These are phyloP conservation scores for Priceomyces fermenticarens DNA, from an alignment of 805 yeast species.

Conservation along the genomic window DNA sequence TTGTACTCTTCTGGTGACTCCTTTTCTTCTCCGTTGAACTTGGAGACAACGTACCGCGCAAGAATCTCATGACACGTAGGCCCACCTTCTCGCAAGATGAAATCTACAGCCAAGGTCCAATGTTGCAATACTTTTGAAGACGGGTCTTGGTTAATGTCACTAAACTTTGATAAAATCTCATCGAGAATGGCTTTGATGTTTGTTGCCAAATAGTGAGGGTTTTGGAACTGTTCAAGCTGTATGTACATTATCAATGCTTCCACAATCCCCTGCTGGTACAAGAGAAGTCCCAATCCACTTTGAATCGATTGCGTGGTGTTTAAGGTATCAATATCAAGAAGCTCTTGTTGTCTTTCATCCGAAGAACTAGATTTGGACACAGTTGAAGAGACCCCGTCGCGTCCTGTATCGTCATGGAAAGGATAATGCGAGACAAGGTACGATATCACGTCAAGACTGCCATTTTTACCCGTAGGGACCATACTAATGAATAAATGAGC, in stretches of 20 bases:
- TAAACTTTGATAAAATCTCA: conserved; percentile 26
- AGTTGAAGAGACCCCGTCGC: conserved; percentile 19
- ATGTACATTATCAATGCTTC: conserved; percentile 34
- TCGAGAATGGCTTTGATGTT: conserved; percentile 28
- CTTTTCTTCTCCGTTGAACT: conserved; percentile 16
- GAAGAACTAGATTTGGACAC: background rate
- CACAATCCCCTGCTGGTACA: conserved; percentile 28
- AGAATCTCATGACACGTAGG: conserved; percentile 35
- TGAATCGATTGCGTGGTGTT: conserved; percentile 26
- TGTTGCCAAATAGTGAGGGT: conserved; percentile 30
- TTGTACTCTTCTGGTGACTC: background rate
- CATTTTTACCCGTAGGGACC: conserved; percentile 34
- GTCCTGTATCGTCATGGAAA: conserved; percentile 17
- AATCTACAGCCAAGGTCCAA: conserved; percentile 27
- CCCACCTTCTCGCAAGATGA: conserved; percentile 35
- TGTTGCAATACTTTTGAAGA: conserved; percentile 24
- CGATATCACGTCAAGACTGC: conserved; percentile 23
- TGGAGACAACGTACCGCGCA: conserved; percentile 25
- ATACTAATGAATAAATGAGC: conserved; percentile 33
- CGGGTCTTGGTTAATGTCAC: conserved; percentile 24
- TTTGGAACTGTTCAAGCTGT: conserved; percentile 40
- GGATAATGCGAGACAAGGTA: conserved; percentile 30
- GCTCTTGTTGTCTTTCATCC: conserved; percentile 15
- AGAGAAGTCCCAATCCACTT: conserved; percentile 14
- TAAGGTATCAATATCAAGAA: conserved; percentile 16